Conservation (phyloP, 441 rosid species). For the Populus hybrid region DNA sequence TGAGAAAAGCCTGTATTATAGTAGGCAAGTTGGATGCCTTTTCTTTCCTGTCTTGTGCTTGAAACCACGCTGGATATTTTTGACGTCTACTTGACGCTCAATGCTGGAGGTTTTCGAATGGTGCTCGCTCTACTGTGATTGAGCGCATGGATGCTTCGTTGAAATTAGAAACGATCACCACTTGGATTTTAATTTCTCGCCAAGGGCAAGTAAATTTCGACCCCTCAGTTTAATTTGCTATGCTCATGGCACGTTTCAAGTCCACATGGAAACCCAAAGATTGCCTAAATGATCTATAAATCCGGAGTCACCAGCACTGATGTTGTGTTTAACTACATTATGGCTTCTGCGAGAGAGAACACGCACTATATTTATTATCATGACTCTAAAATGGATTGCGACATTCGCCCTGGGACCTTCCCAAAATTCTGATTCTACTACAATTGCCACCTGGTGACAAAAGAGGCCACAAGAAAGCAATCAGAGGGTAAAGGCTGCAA, state of each 20-base stretch:
- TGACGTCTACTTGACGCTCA: background rate
- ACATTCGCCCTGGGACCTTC: background rate
- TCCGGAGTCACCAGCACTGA: background rate
- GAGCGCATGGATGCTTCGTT: background rate
- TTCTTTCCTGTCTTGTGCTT: conserved; percentile 12
- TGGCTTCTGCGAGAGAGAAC: too few relatives aligned
- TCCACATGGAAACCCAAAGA: background rate
- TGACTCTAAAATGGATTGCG: background rate
- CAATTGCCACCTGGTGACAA: background rate
- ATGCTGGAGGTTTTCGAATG: background rate
- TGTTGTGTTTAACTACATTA: background rate
- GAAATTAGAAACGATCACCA: background rate
- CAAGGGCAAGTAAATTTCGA: background rate
- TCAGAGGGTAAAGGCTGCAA: background rate
- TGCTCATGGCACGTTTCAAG: background rate
- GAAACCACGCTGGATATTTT: conserved; percentile 14
- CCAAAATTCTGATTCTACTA: background rate
- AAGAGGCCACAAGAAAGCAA: background rate
- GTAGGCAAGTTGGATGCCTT: conserved; percentile 36
- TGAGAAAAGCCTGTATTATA: conserved; percentile 30
- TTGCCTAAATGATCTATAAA: background rate
- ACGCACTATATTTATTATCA: too few relatives aligned
- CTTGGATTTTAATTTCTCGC: background rate
- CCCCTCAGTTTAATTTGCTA: background rate
- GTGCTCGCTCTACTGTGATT: background rate